Evolutionary conservation across 208 protist species (phyloP).

Genomic region (Zelonia costaricensis): DNA sequence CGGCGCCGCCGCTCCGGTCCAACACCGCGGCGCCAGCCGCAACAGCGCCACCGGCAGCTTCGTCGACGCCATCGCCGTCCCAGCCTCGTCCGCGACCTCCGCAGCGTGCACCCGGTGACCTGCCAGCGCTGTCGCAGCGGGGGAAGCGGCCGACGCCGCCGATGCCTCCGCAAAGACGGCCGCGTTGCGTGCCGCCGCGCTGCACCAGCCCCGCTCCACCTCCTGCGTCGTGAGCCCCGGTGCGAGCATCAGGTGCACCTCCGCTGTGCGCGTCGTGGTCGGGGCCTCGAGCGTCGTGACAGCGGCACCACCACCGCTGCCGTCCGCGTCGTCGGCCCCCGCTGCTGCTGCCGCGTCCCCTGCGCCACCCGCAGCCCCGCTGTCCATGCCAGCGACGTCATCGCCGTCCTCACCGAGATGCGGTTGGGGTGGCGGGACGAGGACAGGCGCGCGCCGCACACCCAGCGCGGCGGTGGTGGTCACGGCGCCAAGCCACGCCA

Average conservation of each 20-base stretch:
- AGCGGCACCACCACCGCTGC: neutral
- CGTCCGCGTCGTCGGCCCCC: conserved; percentile 17
- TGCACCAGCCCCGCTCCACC: conserved; percentile 14
- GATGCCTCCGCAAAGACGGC: neutral
- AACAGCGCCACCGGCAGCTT: conserved; percentile 25
- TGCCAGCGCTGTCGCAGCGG: no score
- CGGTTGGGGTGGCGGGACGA: conserved; percentile 3
- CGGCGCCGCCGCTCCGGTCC: conserved; percentile 9
- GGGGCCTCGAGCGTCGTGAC: conserved; percentile 21
- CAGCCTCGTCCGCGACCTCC: conserved; percentile 1
- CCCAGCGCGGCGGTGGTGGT: conserved; percentile 42
- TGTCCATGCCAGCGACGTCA: neutral
- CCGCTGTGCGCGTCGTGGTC: conserved; percentile 37
- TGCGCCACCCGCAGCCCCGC: neutral
- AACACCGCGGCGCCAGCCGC: conserved; percentile 21
- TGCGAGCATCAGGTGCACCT: conserved; percentile 39
- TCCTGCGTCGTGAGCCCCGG: conserved; percentile 25
- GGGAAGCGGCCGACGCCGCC: no score
- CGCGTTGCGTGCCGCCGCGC: neutral
- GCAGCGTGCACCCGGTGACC: neutral
- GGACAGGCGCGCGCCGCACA: conserved; percentile 29
- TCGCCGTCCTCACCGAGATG: neutral
- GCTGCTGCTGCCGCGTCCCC: neutral
- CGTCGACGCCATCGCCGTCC: conserved; percentile 2
- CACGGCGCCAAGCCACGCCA: conserved; percentile 78